Evolutionary conservation across 2,329 filamentous ascomycete species (phyloP).

Genomic region (Alternaria triticina): DNA sequence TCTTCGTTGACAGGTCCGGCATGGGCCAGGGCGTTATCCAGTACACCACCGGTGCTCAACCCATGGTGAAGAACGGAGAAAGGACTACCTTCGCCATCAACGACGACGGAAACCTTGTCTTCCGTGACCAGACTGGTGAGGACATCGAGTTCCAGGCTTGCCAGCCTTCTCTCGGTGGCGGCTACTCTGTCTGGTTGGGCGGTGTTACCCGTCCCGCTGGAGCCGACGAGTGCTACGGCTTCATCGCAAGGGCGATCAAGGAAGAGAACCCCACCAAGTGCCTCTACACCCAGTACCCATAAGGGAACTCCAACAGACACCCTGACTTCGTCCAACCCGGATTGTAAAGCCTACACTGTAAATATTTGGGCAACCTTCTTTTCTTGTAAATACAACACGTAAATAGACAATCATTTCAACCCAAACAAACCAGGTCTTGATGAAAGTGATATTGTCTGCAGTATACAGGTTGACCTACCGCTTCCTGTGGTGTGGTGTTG

Average conservation of each 20-base stretch:
- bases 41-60: constrained; percentile 58
- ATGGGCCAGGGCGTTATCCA: constrained; percentile 64
- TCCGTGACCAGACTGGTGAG: constrained; percentile 38
- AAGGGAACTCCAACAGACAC: background rate
- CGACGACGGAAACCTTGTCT: constrained; percentile 53
- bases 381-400: background rate
- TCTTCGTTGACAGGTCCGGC: constrained; percentile 63
- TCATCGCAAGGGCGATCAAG: constrained; percentile 37
- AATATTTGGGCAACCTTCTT: background rate
- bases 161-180: constrained; percentile 53
- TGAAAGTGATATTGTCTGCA: background rate
- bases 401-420: background rate
- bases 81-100: constrained; percentile 57
- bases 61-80: constrained; percentile 53
- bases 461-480: background rate
- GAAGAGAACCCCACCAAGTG: constrained; percentile 23
- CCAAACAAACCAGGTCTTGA: background rate
- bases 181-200: constrained; percentile 42
- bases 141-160: constrained; percentile 60
- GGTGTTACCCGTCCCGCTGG: constrained; percentile 27
- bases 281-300: constrained; percentile 22
- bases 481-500: background rate
- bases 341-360: background rate
- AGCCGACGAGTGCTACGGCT: constrained; percentile 44
- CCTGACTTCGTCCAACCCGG: background rate